Evolutionary conservation across 371 early-diverging fungal species (phyloP), one percentile per base, ranked within the genome.

Genomic region (Apophysomyces elegans): DNA sequence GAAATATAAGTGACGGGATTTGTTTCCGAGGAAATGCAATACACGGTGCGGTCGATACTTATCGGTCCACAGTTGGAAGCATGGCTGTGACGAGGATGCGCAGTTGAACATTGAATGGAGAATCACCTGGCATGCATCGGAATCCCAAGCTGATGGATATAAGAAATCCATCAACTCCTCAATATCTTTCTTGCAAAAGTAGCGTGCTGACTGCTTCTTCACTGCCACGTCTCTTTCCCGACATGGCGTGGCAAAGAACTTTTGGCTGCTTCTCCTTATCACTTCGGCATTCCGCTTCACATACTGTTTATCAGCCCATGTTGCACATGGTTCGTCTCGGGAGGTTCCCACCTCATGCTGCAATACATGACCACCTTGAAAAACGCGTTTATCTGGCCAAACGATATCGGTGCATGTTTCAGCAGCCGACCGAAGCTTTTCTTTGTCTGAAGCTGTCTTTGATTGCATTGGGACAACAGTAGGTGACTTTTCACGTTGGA

Each of bases 11-110:
- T 57, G 59, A 41, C 73, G 67, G 1, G 65, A 47, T 14, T 56
- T 16, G 4, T 75, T 70, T n/a, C 75, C 79, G 7, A 81, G 18
- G 5, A 81, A 46, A 8, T 66, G 68, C 4, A 61, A 46, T 7
- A 75, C 64, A 1, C 59, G 44, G 1, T 46, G 56, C 4, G 81
- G 81, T 47, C 75, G 66, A 60, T 81, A 78, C 35, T 69, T 72
- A 13, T 81, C 81, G 8, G 44, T 66, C 81, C 81, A 81, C 35
- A 56, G 50, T 26, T 39, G 43, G 4, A 7, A 5, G 4, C 46
- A 1, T 18, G 37, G 39, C 18, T 37, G 5, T 45, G 21, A 12
- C 13, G 45, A 11, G 44, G 5, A 37, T 32, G 36, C 35, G 41
- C 21, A 35, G 4, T 26, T 11, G 37, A 59, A 58, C 18, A 38